Evolutionary conservation across 1,284 basidiomycete genomes (phyloP), one percentile per base, ranked within the genome.

Genomic region (Pascua guehoae): DNA sequence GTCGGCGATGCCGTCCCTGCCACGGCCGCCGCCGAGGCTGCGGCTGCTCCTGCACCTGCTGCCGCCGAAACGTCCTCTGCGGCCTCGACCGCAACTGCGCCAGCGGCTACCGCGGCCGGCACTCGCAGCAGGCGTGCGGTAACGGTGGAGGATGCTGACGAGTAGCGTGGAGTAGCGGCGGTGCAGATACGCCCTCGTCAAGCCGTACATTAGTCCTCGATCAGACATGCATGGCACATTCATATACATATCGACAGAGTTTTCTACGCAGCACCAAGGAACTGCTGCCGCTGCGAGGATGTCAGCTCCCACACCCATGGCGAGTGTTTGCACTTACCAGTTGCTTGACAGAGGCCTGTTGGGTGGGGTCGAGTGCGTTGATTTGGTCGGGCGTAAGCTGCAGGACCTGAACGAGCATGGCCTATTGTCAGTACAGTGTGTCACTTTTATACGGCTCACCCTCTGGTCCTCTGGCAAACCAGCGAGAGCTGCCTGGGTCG

Each of bases 381-480:
- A 98, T 89, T 76, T 98, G 92, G 48, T 91, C 91, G 42, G 84
- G 86, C 0, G 89, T 89, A 67, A 98, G 78, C 58, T 83, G 84
- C 38, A 98, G 79, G 0, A 98, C 92, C 78, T 94, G 91, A 73
- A 89, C 81, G 47, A 93, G 71, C 85, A 92, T 89, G 32, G 83
- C 81, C 88, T 91, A 68, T 15, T 11, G 56, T 61, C 39, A 58
- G 60, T 49, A 15, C 0, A 2, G 12, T 0, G 2, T 11, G 7
- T 8, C 8, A n/a, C 1, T 18, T 1, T 15, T 18, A 32, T 41
- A 24, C 24, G 24, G 64, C 71, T 45, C 54, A 79, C 77, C 66
- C 70, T 69, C 62, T 79, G 77, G 57, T 79, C 76, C 53, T 73
- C 71, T 9, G 76, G 71, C 11, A 77, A 64, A 24, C 68, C 66